phyloP scores from a whole-genome alignment of 768 basidiomycete species.

The Neoboletus brunneissimus region DNA sequence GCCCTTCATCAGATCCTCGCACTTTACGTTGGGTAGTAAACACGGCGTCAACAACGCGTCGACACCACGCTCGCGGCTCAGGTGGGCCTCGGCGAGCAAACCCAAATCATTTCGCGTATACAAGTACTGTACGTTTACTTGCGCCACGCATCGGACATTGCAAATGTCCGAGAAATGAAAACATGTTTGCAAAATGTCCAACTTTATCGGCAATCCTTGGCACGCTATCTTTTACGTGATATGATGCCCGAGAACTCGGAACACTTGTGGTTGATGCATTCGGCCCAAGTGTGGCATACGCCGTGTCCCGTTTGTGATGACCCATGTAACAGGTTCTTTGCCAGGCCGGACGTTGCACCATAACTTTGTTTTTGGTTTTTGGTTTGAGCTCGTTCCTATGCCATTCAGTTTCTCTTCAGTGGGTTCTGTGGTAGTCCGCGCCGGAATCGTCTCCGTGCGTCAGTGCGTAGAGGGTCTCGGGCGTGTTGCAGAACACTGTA shows the following conservation, averaged over 20 bases:
- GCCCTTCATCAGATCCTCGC: background rate
- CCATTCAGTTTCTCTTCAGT: background rate
- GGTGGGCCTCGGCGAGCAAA: background rate
- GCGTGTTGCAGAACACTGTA: background rate
- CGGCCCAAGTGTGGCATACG: background rate
- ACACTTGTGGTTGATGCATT: no score
- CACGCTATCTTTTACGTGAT: conserved; percentile 5
- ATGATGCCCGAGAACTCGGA: background rate
- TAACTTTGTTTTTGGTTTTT: background rate
- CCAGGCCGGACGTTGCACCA: background rate
- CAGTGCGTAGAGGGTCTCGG: no score
- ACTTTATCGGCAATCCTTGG: background rate
- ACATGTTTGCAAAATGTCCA: background rate
- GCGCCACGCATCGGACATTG: background rate
- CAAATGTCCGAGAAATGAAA: background rate
- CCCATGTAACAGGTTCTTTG: background rate
- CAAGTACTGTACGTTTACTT: no score
- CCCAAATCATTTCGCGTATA: conserved; percentile 1
- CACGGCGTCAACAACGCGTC: background rate
- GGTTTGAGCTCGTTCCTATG: background rate
- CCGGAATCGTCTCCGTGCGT: background rate
- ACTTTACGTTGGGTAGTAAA: background rate
- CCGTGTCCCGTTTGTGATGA: background rate
- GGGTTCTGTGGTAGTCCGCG: no score
- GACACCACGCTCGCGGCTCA: background rate